These are phyloP conservation scores for Chaetomidium leptoderma DNA, from an alignment of 495 filamentous ascomycete species.

Conservation along the genomic window DNA sequence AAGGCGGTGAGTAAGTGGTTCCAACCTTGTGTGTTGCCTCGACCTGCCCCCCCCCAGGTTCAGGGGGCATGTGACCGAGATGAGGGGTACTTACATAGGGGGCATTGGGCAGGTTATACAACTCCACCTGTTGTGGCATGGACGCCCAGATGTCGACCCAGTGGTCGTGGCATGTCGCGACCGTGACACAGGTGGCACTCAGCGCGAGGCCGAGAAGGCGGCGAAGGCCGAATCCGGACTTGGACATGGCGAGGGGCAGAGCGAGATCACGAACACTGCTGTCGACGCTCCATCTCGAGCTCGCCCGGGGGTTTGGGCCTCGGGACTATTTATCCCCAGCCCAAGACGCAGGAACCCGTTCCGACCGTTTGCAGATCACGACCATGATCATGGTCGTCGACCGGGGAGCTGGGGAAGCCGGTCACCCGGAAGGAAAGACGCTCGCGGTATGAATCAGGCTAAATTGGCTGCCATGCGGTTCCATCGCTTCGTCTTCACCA, in stretches of 20 bases:
- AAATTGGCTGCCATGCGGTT: conserved; percentile 15
- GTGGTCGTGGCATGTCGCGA: conserved; percentile 30
- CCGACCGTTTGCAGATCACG: conserved; percentile 11
- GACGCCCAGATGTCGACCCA: conserved; percentile 57
- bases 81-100: conserved; percentile 54
- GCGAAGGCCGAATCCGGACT: conserved; percentile 16
- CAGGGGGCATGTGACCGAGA: not conserved
- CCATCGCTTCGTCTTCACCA: conserved; percentile 11
- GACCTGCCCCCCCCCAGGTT: not conserved
- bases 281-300: not conserved
- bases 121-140: conserved; percentile 58
- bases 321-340: conserved; percentile 10
- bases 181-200: conserved; percentile 8
- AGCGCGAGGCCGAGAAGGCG: conserved; percentile 22
- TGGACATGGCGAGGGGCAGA: conserved; percentile 5
- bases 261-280: not conserved
- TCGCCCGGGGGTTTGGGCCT: not conserved
- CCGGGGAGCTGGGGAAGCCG: conserved; percentile 4
- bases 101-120: conserved; percentile 48
- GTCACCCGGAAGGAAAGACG: conserved; percentile 18
- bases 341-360: conserved; percentile 23
- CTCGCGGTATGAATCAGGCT: conserved; percentile 21
- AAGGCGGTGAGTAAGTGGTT: not conserved
- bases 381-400: not conserved
- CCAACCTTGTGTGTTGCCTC: not conserved